Evolutionary conservation across 192 early-diverging fungal species (phyloP), one percentile per base, ranked within the genome.

Genomic region (Podila horticola): DNA sequence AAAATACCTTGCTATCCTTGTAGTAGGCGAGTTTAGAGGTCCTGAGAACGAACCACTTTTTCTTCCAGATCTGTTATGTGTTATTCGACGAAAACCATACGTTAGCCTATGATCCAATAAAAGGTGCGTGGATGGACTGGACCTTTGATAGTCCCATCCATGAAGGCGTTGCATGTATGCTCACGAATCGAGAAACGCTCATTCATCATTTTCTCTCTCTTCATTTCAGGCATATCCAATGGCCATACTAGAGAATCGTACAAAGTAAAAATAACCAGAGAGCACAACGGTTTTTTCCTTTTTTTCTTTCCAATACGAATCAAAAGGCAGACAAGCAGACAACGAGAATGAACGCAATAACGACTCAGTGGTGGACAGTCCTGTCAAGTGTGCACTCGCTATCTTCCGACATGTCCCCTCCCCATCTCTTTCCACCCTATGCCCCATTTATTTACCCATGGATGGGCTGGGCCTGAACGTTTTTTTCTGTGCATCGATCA

Each of bases 41-140:
- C 49, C 93, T 74, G 61, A 96, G 85, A 9, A 96, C 94, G 83
- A 96, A 96, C 94, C 93, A 96, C 55, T 93, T 86, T 64, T 88
- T 91, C 79, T 94, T 95, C 95, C 94, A 96, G 9, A 89, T 90
- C 92, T 95, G 77, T 41, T 5, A n/a, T 24, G 20, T 24, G 22
- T n/a, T 55, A 22, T 55, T 12, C n/a, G 24, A 26, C 17, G n/a
- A 8, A 55, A 55, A 52, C 1, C 34, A 36, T 45, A 45, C 4
- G 15, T 45, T 12, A 45, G 41, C 3, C 41, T 17, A 15, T 12
- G 41, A 45, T 45, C 13, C 11, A 45, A 45, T 45, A 45, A 45
- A 45, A 17, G 15, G 8, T 36, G 10, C 41, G 4, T 17, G 38
- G 41, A 45, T 45, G 41, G 41, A 13, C 41, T 45, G 41, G 41